A percentile compares a stretch with the other conserved stretches of the same genome.
Evolutionary conservation across 495 filamentous ascomycete genomes (phyloP).

Genomic region (Trichoderma virens): DNA sequence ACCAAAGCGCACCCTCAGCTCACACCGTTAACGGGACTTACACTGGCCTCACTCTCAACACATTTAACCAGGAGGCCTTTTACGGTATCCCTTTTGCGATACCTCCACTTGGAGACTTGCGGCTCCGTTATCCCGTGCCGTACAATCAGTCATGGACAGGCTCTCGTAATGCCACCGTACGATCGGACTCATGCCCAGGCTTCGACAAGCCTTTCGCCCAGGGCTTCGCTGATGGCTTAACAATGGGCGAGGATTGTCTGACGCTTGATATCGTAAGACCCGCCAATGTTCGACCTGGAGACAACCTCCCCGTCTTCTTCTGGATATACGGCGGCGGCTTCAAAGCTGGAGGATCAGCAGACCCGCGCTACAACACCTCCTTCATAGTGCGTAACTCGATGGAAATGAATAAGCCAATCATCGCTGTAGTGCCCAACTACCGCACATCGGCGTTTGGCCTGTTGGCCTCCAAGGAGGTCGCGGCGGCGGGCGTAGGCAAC

Average conservation of each 20-base stretch:
- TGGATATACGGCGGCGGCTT: conserved; percentile 2
- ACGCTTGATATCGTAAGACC: neutral
- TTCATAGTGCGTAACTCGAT: conserved; percentile 44
- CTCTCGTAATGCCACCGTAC: conserved; percentile 4
- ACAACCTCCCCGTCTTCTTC: conserved; percentile 4
- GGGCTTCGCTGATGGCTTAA: conserved; percentile 5
- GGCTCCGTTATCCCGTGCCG: neutral
- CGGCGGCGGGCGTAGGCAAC: conserved; percentile 22
- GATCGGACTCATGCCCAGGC: neutral
- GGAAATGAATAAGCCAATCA: conserved; percentile 47
- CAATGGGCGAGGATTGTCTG: conserved; percentile 3
- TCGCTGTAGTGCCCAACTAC: conserved; percentile 50
- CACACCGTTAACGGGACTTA: conserved; percentile 3
- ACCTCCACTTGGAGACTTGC: neutral
- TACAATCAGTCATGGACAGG: conserved; percentile 5
- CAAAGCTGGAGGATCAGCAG: conserved; percentile 2
- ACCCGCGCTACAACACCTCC: conserved; percentile 33
- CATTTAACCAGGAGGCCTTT: conserved; percentile 3
- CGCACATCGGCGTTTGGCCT: conserved; percentile 48
- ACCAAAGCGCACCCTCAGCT: neutral
- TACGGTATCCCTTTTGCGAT: neutral
- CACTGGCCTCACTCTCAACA: neutral
- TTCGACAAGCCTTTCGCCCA: neutral
- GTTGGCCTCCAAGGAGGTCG: conserved; percentile 21
- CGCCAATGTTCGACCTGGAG: neutral